phyloP scores from a whole-genome alignment of 1,284 basidiomycete species.

The Earliella scabrosa region DNA sequence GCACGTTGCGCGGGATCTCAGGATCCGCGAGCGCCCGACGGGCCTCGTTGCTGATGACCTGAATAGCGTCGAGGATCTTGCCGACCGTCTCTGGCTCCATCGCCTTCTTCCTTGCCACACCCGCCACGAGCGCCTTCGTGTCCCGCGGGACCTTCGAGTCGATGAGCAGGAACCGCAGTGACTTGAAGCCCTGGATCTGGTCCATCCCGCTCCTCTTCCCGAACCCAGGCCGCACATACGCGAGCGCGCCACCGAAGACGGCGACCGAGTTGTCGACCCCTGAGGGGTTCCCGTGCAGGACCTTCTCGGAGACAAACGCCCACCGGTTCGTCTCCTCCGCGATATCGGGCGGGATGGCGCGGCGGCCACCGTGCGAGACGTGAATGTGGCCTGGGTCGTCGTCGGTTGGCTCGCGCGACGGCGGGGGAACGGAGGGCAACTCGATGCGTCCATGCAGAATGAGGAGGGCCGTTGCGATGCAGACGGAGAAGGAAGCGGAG shows the following conservation, averaged over 20 bases:
- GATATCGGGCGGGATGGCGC: constrained; percentile 58
- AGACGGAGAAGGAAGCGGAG: constrained; percentile 93
- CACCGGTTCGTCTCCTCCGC: constrained; percentile 89
- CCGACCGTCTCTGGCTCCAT: constrained; percentile 81
- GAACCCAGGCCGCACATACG: constrained; percentile 86
- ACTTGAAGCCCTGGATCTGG: constrained; percentile 78
- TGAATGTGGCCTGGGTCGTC: constrained; percentile 56
- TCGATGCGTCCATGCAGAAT: constrained; percentile 68
- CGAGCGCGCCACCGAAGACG: constrained; percentile 91
- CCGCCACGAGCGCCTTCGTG: constrained; percentile 93
- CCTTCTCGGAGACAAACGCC: constrained; percentile 96
- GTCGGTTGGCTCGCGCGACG: constrained; percentile 41
- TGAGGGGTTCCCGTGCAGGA: constrained; percentile 96
- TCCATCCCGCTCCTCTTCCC: constrained; percentile 82
- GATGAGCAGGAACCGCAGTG: constrained; percentile 84
- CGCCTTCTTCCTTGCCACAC: constrained; percentile 77
- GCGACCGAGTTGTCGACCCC: constrained; percentile 98
- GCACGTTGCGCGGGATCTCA: constrained; percentile 63
- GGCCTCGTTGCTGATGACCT: constrained; percentile 83
- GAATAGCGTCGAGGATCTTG: constrained; percentile 77
- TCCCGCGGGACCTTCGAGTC: constrained; percentile 93
- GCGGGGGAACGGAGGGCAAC: constrained; percentile 53
- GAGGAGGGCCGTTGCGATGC: constrained; percentile 83
- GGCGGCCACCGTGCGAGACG: constrained; percentile 66
- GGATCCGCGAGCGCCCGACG: constrained; percentile 75